Conservation (phyloP, 2,329 filamentous ascomycete species). For the Penicillium sclerotigenum region DNA sequence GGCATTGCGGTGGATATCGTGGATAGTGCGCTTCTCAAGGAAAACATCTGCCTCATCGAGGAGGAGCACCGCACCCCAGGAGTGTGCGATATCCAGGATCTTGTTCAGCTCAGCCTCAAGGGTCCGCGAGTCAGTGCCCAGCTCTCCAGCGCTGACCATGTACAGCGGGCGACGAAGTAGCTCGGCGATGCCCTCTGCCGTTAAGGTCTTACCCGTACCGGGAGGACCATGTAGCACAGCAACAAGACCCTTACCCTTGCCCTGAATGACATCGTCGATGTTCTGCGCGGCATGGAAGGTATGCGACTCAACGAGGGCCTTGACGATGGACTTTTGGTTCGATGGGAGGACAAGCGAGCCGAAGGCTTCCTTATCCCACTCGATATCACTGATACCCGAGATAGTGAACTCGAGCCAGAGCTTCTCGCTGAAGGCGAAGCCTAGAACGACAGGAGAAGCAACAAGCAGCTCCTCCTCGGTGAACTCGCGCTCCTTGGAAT, state of each 20-base stretch:
- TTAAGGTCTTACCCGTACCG: slow-evolving; percentile 84
- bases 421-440: slow-evolving; percentile 85
- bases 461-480: slow-evolving; percentile 81
- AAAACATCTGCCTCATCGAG: slow-evolving; percentile 85
- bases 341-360: slow-evolving; percentile 70
- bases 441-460: slow-evolving; percentile 77
- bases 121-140: slow-evolving; percentile 71
- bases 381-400: slow-evolving; percentile 72
- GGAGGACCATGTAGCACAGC: slow-evolving; percentile 79
- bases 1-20: slow-evolving; percentile 80
- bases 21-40: slow-evolving; percentile 75
- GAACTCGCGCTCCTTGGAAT: slow-evolving; percentile 54
- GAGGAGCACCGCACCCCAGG: slow-evolving; percentile 80
- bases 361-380: slow-evolving; percentile 81
- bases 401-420: slow-evolving; percentile 86
- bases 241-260: slow-evolving; percentile 83
- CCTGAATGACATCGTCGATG: slow-evolving; percentile 77
- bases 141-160: slow-evolving; percentile 76
- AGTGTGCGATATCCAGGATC: slow-evolving; percentile 80
- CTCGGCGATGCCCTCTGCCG: slow-evolving; percentile 81
- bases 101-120: slow-evolving; percentile 76
- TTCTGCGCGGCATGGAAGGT: slow-evolving; percentile 77
- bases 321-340: slow-evolving; percentile 66
- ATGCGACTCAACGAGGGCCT: slow-evolving; percentile 78
- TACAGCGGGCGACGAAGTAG: slow-evolving; percentile 78